Conservation (phyloP, 306 rosid genomes). For the Vachellia pachyceras region DNA sequence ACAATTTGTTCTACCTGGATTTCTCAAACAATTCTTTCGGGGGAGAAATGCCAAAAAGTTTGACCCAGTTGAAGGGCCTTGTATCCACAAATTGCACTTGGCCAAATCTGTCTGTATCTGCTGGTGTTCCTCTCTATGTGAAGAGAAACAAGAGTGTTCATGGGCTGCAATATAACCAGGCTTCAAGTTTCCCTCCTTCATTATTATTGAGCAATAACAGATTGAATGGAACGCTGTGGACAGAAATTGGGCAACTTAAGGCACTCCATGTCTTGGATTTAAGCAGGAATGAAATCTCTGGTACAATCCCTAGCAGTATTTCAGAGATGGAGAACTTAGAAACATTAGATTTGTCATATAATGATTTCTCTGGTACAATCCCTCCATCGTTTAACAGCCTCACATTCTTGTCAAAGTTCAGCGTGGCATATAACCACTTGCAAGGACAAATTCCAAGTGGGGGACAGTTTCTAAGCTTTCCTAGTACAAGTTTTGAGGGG, state of each 20-base stretch:
- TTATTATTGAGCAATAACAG: constrained; percentile 50
- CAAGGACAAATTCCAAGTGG: constrained; percentile 52
- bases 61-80: constrained; percentile 46
- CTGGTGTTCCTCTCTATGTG: constrained; percentile 53
- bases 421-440: constrained; percentile 55
- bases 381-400: constrained; percentile 47
- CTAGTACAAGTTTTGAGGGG: constrained; percentile 60
- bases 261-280: constrained; percentile 55
- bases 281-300: constrained; percentile 49
- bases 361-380: constrained; percentile 52
- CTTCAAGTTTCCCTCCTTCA: constrained; percentile 57
- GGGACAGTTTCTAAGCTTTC: constrained; percentile 57
- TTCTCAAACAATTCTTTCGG: constrained; percentile 61
- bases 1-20: constrained; percentile 59
- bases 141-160: constrained; percentile 42
- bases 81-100: constrained; percentile 32
- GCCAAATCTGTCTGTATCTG: constrained; percentile 25
- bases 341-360: constrained; percentile 57
- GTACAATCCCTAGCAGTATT: constrained; percentile 46
- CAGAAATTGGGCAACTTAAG: constrained; percentile 55
- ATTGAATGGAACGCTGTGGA: constrained; percentile 55
- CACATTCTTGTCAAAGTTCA: constrained; percentile 57
- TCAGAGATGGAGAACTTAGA: constrained; percentile 55
- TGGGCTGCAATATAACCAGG: constrained; percentile 56
- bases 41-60: constrained; percentile 48